These are phyloP conservation scores for Cicer chorassanicum DNA, from an alignment of 306 rosid genomes.

Conservation along the genomic window DNA sequence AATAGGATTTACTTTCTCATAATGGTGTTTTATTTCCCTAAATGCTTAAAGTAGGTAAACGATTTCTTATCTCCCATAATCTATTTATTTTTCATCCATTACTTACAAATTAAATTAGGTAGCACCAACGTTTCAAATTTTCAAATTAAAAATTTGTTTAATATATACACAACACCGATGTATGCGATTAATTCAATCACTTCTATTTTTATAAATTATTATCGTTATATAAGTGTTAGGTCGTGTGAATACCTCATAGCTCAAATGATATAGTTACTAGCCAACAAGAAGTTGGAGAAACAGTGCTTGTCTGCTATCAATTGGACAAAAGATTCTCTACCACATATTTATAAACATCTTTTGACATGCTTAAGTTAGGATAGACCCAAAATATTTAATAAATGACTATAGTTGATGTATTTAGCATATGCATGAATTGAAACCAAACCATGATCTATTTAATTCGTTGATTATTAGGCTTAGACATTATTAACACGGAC, in stretches of 20 bases:
- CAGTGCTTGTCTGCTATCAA: conserved; percentile 47
- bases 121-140: too few relatives aligned
- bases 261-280: background rate
- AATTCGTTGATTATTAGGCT: conserved; percentile 49
- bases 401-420: conserved; percentile 30
- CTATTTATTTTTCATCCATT: conserved; percentile 15
- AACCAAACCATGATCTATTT: conserved; percentile 49
- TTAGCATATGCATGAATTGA: conserved; percentile 42
- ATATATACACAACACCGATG: too few relatives aligned
- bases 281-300: conserved; percentile 49
- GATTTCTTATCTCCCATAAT: background rate
- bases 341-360: background rate
- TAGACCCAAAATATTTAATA: conserved; percentile 38
- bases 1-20: conserved; percentile 9
- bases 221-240: too few relatives aligned
- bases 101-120: background rate
- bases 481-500: conserved; percentile 52
- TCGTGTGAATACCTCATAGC: too few relatives aligned
- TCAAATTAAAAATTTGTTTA: too few relatives aligned
- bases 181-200: too few relatives aligned
- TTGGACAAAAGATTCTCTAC: conserved; percentile 46
- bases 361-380: conserved; percentile 45
- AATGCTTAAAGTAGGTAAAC: background rate
- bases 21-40: conserved; percentile 13
- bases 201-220: too few relatives aligned